Evolutionary conservation across 1,284 basidiomycete genomes (phyloP).

Genomic region (Boletus coffeatus): DNA sequence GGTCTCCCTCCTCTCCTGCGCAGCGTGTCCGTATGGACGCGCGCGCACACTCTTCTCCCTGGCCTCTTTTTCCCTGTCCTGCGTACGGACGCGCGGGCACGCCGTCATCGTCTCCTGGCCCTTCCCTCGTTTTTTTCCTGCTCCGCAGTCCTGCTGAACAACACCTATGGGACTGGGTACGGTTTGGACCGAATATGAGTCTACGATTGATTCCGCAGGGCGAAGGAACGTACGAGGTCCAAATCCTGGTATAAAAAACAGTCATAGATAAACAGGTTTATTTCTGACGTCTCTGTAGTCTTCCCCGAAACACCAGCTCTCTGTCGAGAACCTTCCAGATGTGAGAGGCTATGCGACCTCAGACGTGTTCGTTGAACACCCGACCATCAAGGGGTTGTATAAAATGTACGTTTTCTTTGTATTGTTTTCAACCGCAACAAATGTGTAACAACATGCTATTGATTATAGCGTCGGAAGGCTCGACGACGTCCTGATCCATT

Average conservation of each 20-base stretch:
- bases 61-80: no score
- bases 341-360: constrained; percentile 31
- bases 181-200: constrained; percentile 15
- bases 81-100: no score
- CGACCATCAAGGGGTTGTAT: constrained; percentile 26
- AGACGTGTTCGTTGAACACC: constrained; percentile 32
- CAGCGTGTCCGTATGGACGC: no score
- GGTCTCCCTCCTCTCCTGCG: no score
- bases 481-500: constrained; percentile 21
- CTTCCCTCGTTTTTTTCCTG: no score
- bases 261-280: background rate
- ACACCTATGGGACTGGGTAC: constrained; percentile 24
- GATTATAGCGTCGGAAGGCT: constrained; percentile 22
- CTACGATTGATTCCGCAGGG: constrained; percentile 21
- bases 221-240: constrained; percentile 21
- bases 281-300: constrained; percentile 5
- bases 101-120: no score
- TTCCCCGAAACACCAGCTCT: constrained; percentile 18
- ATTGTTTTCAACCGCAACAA: background rate
- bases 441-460: background rate
- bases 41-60: no score
- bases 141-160: constrained; percentile 6
- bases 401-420: constrained; percentile 31
- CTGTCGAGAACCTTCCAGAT: constrained; percentile 31
- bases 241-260: constrained; percentile 20